Base-by-base conservation (phyloP, 1,284 basidiomycete genomes). In the Trichosporon ovoides region DNA sequence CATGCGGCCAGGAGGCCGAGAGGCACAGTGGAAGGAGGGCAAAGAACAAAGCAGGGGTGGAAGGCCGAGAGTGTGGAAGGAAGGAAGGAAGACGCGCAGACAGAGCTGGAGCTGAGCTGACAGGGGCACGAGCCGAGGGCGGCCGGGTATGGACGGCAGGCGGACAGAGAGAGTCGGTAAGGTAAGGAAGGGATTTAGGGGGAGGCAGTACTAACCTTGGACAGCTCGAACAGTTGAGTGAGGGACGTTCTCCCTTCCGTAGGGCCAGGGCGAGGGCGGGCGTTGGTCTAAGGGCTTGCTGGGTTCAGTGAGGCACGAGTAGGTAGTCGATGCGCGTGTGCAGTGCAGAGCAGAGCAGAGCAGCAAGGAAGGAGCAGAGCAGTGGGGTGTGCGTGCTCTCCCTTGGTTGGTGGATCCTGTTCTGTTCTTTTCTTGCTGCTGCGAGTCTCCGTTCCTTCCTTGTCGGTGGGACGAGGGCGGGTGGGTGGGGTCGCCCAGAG, bases 201-300 rank as follows among this genome's bases (percentile, higher is more conserved):
- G 24, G 43, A 28, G 14, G 43, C 43, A 48, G 43, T 48, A 48
- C 43, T 48, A 48, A 48, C 43, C 43, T 48, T 48, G 43, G 43
- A 48, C 28, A 22, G n/a, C n/a, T n/a, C n/a, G n/a, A n/a, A n/a
- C n/a, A 22, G 16, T 48, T 16, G 22, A 31, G 24, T n/a, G 14
- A 11, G 13, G 5, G 35, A 6, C 3, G 12, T 3, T 37, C 11
- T 37, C 13, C 35, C 13, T 13, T 12, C 14, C 35, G 28, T 31
- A 4, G 28, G 28, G n/a, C n/a, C n/a, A n/a, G n/a, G n/a, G n/a
- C n/a, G n/a, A n/a, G n/a, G n/a, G n/a, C n/a, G n/a, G n/a, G n/a
- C n/a, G n/a, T n/a, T n/a, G 28, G 28, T 9, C 28, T n/a, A n/a
- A 31, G 28, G 28, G 28, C 28, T 31, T 4, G 28, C 28, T 9